These are phyloP conservation scores for Dothideomycetes sp. DNA, from an alignment of 2,329 filamentous ascomycete genomes.

Conservation along the genomic window DNA sequence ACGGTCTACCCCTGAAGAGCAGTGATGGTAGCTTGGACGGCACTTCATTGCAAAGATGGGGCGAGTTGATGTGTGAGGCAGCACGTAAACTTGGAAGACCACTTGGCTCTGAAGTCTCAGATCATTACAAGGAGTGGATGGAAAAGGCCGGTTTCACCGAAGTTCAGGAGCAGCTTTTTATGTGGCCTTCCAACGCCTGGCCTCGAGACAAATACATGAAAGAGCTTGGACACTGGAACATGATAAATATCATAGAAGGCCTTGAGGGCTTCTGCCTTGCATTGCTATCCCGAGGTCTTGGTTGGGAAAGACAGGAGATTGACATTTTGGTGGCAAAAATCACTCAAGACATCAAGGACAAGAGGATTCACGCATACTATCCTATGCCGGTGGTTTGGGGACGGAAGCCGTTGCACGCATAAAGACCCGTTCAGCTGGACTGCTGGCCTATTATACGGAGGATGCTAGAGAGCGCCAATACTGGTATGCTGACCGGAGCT, in stretches of 20 bases:
- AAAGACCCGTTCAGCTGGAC: not conserved
- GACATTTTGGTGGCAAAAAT: constrained; percentile 29
- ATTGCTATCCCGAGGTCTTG: constrained; percentile 28
- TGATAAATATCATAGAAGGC: constrained; percentile 29
- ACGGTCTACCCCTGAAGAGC: constrained; percentile 28
- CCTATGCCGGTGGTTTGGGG: constrained; percentile 26
- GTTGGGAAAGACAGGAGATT: constrained; percentile 33
- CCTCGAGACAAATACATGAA: constrained; percentile 38
- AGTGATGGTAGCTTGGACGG: constrained; percentile 24
- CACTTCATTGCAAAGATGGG: constrained; percentile 23
- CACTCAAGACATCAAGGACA: constrained; percentile 21
- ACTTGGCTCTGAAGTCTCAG: constrained; percentile 26
- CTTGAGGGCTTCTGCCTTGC: constrained; percentile 32
- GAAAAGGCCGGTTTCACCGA: constrained; percentile 32
- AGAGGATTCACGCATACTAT: constrained; percentile 26
- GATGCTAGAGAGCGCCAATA: no score
- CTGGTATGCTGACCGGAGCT: no score
- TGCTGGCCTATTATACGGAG: no score
- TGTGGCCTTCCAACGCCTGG: constrained; percentile 35
- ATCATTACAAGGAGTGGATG: constrained; percentile 27
- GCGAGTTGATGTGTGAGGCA: constrained; percentile 25
- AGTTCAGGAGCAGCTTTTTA: constrained; percentile 26
- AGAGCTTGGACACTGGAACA: constrained; percentile 36
- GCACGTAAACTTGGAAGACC: constrained; percentile 30
- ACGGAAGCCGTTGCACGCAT: constrained; percentile 17